These are phyloP conservation scores for Mariannaea elegans DNA, from an alignment of 2,329 filamentous ascomycete genomes.

Conservation along the genomic window DNA sequence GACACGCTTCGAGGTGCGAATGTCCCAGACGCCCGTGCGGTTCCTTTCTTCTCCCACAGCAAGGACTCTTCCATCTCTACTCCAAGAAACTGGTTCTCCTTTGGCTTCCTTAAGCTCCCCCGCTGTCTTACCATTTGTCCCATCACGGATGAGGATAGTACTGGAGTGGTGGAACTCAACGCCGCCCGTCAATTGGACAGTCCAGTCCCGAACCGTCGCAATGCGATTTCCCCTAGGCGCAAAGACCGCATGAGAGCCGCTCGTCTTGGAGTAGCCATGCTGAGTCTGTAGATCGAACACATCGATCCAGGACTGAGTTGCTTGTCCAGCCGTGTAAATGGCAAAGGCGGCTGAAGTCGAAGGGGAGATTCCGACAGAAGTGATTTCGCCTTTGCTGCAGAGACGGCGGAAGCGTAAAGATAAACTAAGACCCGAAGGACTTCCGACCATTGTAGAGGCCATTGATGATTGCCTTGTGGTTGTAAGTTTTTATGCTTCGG, in stretches of 20 bases:
- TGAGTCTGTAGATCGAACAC: slow-evolving; percentile 43
- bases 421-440: slow-evolving; percentile 31
- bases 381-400: slow-evolving; percentile 45
- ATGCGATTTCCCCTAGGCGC: slow-evolving; percentile 30
- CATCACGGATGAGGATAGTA: slow-evolving; percentile 45
- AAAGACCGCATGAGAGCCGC: slow-evolving; percentile 45
- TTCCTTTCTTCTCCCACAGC: slow-evolving; percentile 42
- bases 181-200: slow-evolving; percentile 40
- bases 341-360: slow-evolving; percentile 40
- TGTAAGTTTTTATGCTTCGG: slow-evolving; percentile 13
- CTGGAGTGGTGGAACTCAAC: slow-evolving; percentile 44
- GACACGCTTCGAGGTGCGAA: slow-evolving; percentile 37
- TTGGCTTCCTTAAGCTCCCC: slow-evolving; percentile 44
- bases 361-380: slow-evolving; percentile 43
- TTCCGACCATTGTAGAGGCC: neutral
- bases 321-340: slow-evolving; percentile 42
- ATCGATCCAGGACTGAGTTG: slow-evolving; percentile 48
- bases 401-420: slow-evolving; percentile 39
- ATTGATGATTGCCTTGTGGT: slow-evolving; percentile 28
- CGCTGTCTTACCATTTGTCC: slow-evolving; percentile 41
- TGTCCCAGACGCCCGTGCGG: slow-evolving; percentile 47
- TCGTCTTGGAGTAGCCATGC: slow-evolving; percentile 42
- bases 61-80: slow-evolving; percentile 42
- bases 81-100: slow-evolving; percentile 45
- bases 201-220: slow-evolving; percentile 45